phyloP scores from a whole-genome alignment of 1,139 yeast species.

The Taphrina flavorubra region DNA sequence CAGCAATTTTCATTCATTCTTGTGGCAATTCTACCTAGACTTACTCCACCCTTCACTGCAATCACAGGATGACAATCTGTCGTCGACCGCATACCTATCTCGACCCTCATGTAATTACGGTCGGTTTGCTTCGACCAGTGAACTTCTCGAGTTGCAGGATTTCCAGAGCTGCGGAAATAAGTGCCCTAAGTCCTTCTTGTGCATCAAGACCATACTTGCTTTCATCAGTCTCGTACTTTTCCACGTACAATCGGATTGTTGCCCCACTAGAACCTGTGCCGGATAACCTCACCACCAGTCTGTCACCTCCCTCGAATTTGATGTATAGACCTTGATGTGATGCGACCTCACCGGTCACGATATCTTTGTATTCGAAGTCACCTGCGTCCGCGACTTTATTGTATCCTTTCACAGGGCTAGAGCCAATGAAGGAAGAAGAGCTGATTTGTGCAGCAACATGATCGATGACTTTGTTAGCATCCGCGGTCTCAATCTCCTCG shows the following conservation, averaged over 20 bases:
- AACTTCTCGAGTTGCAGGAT: conserved; percentile 74
- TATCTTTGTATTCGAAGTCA: conserved; percentile 88
- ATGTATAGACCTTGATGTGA: conserved; percentile 89
- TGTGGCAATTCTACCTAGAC: too few relatives aligned
- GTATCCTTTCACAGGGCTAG: conserved; percentile 57
- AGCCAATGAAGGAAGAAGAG: conserved; percentile 56
- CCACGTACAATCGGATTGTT: conserved; percentile 90
- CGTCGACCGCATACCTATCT: too few relatives aligned
- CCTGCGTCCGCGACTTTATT: conserved; percentile 70
- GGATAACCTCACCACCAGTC: conserved; percentile 87
- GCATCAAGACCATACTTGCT: conserved; percentile 61
- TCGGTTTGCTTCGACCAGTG: conserved; percentile 85
- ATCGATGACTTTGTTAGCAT: conserved; percentile 72
- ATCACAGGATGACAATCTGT: too few relatives aligned
- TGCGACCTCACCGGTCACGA: conserved; percentile 88
- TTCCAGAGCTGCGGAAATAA: conserved; percentile 66
- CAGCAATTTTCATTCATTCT: too few relatives aligned
- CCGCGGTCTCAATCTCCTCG: conserved; percentile 78
- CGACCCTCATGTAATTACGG: conserved; percentile 67
- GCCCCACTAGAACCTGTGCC: conserved; percentile 99
- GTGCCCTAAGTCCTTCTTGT: conserved; percentile 70
- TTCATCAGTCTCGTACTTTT: conserved; percentile 72
- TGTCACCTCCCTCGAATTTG: conserved; percentile 78
- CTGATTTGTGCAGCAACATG: conserved; percentile 59
- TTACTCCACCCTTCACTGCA: too few relatives aligned